phyloP scores from a whole-genome alignment of 805 yeast genomes.

The Starmerella floricola region DNA sequence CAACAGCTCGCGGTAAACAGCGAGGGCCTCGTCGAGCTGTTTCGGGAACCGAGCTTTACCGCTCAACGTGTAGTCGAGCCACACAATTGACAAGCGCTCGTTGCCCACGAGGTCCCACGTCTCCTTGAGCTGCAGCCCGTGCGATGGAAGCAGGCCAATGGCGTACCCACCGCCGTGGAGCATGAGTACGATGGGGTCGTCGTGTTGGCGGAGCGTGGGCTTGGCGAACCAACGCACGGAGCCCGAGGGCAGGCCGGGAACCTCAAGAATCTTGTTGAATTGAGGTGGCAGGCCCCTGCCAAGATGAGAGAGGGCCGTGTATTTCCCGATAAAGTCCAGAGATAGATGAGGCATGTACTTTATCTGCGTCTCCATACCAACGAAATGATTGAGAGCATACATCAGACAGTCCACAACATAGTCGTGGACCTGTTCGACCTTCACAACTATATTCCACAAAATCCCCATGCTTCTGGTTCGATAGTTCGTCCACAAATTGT shows the following conservation, averaged over 20 bases:
- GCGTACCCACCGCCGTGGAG: slow-evolving; percentile 25
- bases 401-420: too few relatives aligned
- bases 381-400: too few relatives aligned
- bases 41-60: slow-evolving; percentile 20
- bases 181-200: slow-evolving; percentile 21
- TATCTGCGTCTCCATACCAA: too few relatives aligned
- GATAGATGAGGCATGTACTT: not conserved
- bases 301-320: not conserved
- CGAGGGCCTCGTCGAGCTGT: slow-evolving; percentile 23
- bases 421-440: too few relatives aligned
- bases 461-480: too few relatives aligned
- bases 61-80: slow-evolving; percentile 25
- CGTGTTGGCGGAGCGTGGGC: slow-evolving; percentile 11
- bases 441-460: too few relatives aligned
- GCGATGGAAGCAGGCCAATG: slow-evolving; percentile 6
- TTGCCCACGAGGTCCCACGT: slow-evolving; percentile 8
- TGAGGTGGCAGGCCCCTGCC: slow-evolving; percentile 2
- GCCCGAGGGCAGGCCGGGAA: slow-evolving; percentile 1
- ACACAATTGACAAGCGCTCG: slow-evolving; percentile 20
- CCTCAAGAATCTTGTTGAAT: slow-evolving; percentile 6
- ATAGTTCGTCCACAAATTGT: too few relatives aligned
- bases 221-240: slow-evolving; percentile 18
- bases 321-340: not conserved
- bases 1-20: slow-evolving; percentile 17
- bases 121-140: slow-evolving; percentile 3